Conservation (phyloP, 1,139 yeast species). For the Pichia sp. region DNA sequence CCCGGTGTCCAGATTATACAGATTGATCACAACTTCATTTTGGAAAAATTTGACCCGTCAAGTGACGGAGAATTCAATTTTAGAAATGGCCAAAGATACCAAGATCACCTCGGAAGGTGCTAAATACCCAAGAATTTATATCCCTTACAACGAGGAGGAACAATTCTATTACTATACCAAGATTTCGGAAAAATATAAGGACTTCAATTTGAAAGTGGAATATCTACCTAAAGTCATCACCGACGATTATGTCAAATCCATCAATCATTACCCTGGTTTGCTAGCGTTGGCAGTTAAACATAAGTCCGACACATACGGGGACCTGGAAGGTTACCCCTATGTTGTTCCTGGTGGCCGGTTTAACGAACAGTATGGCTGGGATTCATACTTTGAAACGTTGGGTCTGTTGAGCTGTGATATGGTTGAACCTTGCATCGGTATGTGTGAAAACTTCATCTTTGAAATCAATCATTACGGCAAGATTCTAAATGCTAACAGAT, state of each 20-base stretch:
- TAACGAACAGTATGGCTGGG: constrained; percentile 98
- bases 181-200: constrained; percentile 55
- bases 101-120: constrained; percentile 64
- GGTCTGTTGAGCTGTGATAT: constrained; percentile 75
- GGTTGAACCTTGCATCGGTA: constrained; percentile 74
- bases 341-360: constrained; percentile 98
- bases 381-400: constrained; percentile 87
- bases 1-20: constrained; percentile 75
- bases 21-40: constrained; percentile 75
- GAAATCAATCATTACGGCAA: constrained; percentile 92
- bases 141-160: constrained; percentile 68
- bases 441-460: constrained; percentile 90
- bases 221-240: constrained; percentile 63
- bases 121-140: constrained; percentile 69
- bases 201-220: constrained; percentile 69
- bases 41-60: constrained; percentile 81
- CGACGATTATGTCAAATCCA: constrained; percentile 68
- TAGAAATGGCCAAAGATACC: constrained; percentile 78
- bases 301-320: constrained; percentile 30
- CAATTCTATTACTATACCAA: constrained; percentile 68
- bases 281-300: constrained; percentile 70
- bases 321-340: constrained; percentile 72
- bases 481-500: constrained; percentile 90
- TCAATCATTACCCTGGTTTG: constrained; percentile 83
- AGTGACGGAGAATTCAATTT: constrained; percentile 57